phyloP scores from a whole-genome alignment of 495 filamentous ascomycete species.

The Hyaloscypha hepaticicola region DNA sequence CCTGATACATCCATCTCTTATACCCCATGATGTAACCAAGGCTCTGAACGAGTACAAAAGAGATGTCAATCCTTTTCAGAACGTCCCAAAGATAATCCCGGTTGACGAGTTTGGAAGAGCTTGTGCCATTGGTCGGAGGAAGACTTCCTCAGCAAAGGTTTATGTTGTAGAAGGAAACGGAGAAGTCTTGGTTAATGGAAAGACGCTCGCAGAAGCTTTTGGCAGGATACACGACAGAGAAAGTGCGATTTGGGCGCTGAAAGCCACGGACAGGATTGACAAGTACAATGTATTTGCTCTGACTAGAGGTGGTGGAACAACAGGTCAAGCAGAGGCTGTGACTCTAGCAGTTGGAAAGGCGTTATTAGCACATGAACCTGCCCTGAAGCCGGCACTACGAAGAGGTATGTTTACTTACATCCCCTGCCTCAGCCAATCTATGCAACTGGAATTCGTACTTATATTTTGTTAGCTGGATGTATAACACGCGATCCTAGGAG shows the following conservation, averaged over 20 bases:
- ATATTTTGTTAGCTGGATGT: conserved; percentile 68
- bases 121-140: conserved; percentile 77
- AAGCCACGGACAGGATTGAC: conserved; percentile 77
- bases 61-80: conserved; percentile 67
- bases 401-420: conserved; percentile 64
- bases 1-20: conserved; percentile 76
- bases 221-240: conserved; percentile 89
- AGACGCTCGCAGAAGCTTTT: conserved; percentile 73
- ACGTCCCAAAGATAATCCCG: conserved; percentile 50
- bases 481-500: conserved; percentile 87
- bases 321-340: conserved; percentile 93
- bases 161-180: conserved; percentile 90
- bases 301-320: conserved; percentile 81
- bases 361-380: conserved; percentile 85
- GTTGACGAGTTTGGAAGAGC: conserved; percentile 76
- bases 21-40: conserved; percentile 63
- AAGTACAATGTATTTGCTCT: conserved; percentile 96
- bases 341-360: conserved; percentile 90
- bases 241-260: conserved; percentile 87
- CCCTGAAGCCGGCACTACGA: conserved; percentile 80
- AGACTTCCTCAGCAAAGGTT: conserved; percentile 78
- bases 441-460: conserved; percentile 29
- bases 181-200: conserved; percentile 86
- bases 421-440: conserved; percentile 2
- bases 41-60: conserved; percentile 71